Percentiles rank a stretch among this genome's conserved stretches.
These are phyloP conservation scores for Cornus florida DNA, from an alignment of 148 eudicot species.

Conservation along the genomic window DNA sequence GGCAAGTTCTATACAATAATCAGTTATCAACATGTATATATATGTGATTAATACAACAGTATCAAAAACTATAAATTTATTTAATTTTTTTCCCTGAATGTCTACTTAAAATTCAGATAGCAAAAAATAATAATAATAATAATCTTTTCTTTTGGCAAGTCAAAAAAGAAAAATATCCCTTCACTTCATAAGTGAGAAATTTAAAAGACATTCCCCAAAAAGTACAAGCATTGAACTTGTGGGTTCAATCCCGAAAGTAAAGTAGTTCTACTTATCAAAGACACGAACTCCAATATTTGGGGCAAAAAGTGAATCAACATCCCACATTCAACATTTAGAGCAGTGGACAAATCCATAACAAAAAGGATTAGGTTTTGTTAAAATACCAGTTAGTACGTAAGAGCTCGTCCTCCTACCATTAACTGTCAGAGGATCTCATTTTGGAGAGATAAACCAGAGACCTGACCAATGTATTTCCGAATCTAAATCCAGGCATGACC, in stretches of 20 bases:
- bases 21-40: background rate
- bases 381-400: background rate
- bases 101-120: constrained; percentile 1
- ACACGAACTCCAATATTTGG: background rate
- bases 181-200: background rate
- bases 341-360: background rate
- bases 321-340: background rate
- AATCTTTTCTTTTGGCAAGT: too few relatives aligned
- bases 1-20: background rate
- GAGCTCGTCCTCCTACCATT: background rate
- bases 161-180: background rate
- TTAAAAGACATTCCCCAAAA: background rate
- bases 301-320: background rate
- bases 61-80: background rate
- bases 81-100: background rate
- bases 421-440: background rate
- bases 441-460: constrained; percentile 44
- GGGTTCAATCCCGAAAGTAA: background rate
- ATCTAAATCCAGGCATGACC: constrained; percentile 58
- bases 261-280: too few relatives aligned
- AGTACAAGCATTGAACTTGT: background rate
- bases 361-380: background rate
- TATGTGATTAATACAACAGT: background rate
- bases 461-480: constrained; percentile 34
- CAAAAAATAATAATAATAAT: too few relatives aligned